Conservation (phyloP, 2,329 filamentous ascomycete genomes). For the Uncinocarpus reesii region DNA sequence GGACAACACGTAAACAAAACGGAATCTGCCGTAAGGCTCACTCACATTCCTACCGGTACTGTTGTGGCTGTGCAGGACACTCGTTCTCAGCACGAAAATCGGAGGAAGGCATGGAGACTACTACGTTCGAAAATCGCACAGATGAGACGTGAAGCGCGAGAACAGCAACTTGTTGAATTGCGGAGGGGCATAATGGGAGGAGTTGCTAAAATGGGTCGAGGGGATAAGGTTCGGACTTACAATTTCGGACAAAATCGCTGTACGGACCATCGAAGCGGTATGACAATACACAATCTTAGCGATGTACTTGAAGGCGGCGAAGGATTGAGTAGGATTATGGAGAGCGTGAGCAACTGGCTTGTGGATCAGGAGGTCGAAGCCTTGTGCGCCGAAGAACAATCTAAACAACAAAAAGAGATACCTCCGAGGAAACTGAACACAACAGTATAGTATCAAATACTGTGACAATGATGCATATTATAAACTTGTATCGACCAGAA, state of each 20-base stretch:
- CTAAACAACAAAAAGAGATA: neutral
- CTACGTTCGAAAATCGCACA: slow-evolving; percentile 75
- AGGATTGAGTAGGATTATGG: slow-evolving; percentile 63
- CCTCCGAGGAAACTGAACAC: neutral
- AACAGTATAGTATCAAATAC: neutral
- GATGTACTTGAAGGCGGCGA: slow-evolving; percentile 68
- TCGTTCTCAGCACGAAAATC: slow-evolving; percentile 80
- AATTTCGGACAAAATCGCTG: slow-evolving; percentile 71
- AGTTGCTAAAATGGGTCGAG: slow-evolving; percentile 69
- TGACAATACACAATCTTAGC: slow-evolving; percentile 69
- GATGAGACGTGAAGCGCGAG: slow-evolving; percentile 65
- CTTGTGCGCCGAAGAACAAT: slow-evolving; percentile 46
- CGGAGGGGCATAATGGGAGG: slow-evolving; percentile 68
- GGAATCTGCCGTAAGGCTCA: slow-evolving; percentile 86
- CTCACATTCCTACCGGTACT: slow-evolving; percentile 76
- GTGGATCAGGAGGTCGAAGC: slow-evolving; percentile 62
- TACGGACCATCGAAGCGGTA: slow-evolving; percentile 74
- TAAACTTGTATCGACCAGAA: too few species aligned
- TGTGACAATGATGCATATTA: too few species aligned
- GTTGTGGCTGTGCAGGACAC: slow-evolving; percentile 88
- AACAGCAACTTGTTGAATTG: slow-evolving; percentile 65
- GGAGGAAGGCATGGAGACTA: slow-evolving; percentile 75
- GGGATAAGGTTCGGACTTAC: slow-evolving; percentile 90
- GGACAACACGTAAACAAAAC: slow-evolving; percentile 99
- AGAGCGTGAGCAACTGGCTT: slow-evolving; percentile 67